Base-by-base conservation (phyloP, 352 stramenopile genomes). In the Pythium apleroticum region DNA sequence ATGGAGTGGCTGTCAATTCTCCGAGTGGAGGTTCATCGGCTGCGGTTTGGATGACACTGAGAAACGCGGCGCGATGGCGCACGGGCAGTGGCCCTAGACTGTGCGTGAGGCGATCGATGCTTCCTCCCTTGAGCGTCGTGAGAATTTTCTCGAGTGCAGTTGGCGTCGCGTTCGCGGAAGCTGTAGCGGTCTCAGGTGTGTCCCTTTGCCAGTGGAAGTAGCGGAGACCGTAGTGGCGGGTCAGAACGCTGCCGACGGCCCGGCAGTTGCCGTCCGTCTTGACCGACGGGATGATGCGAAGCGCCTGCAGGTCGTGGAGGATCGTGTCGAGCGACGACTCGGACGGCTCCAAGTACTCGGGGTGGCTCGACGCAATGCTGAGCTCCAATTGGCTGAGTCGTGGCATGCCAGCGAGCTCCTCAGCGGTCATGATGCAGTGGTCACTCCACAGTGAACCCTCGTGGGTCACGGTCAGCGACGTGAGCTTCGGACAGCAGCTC, bases 401-500 rank as follows among this genome's bases (percentile, higher is more conserved):
- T 27, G 41, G 41, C 20, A 49, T 27, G 4, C 1, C 3, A 28
- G 4, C n/a, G n/a, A 5, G 41, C 4, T 49, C 19, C n/a, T 49
- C 41, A 1, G 41, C n/a, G 7, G 41, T 49, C 20, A 49, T 9
- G 19, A 49, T 27, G 11, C 19, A 17, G 3, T 49, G 0, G 3
- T 49, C 41, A 17, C 41, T 49, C 41, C 41, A 49, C 41, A 49
- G 41, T 10, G 19, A 25, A 5, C 41, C 41, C 14, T 49, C 19
- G n/a, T 49, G 41, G 1, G 4, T 49, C 19, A 49, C 41, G 20
- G 41, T 14, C n/a, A 49, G n/a, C 19, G 41, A 49, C n/a, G 41
- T 49, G 7, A 49, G 41, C 41, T 27, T 49, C 41, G 41, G 41
- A 12, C 41, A 49, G 41, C 41, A 49, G 41, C 41, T 49, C 20